Evolutionary conservation across 176 grass and related monocot species (phyloP), one percentile per base, ranked within the genome.

Genomic region (Elaeis guineensis): DNA sequence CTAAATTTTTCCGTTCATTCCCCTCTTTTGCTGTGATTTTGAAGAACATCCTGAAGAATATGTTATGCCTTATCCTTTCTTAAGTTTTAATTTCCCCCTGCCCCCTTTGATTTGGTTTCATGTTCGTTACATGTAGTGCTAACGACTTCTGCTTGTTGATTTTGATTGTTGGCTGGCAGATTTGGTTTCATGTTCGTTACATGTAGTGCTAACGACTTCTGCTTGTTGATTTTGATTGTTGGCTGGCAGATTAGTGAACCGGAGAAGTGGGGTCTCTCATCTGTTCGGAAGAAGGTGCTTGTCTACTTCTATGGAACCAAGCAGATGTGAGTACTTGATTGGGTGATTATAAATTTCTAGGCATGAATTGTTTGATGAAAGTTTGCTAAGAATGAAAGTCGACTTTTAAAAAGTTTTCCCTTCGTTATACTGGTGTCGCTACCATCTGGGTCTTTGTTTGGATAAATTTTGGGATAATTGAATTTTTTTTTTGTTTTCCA

Each of bases 271-370:
- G 81, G 82, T 55, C 55, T 76, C 58, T 11, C 69, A 61, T 80
- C 81, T 54, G 66, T 64, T 52, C 80, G 77, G 51, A 97, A 95
- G 64, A 95, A 97, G 73, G 59, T 91, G 55, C 74, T 97, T 56
- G 93, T 97, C 63, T 91, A 85, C 76, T 97, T 97, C 62, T 97
- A 97, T 76, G 93, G 93, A 80, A 97, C 93, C 69, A 85, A 97
- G 80, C 70, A 97, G 51, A 85, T 97, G 93, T 97, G 70, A 97
- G 93, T 82, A 75, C 64, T 80, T 6, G 21, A 16, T 0, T 5
- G 12, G 24, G 12, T 19, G 19, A 21, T 35, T 7, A 35, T 35
- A 35, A 39, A 39, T 39, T 39, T 39, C 32, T 39, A 39, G 7
- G 32, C 32, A 39, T 21, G 4, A 50, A 25, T 25, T n/a, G 22